phyloP scores from a whole-genome alignment of 2,329 filamentous ascomycete genomes.

The Xylariaceae sp. region DNA sequence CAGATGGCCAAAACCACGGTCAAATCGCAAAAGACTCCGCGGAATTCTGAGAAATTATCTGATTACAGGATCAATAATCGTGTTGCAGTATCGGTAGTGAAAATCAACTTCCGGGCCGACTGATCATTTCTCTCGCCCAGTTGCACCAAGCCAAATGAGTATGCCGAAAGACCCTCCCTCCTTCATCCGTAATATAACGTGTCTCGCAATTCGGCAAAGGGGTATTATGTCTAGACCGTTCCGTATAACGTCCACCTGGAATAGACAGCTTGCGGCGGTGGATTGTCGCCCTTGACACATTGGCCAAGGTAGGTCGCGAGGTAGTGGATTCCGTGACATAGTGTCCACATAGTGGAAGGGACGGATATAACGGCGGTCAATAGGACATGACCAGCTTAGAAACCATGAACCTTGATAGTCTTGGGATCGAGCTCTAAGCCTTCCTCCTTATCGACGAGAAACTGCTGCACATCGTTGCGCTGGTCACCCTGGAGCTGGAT shows the following conservation, averaged over 20 bases:
- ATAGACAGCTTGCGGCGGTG: constrained; percentile 24
- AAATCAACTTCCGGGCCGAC: constrained; percentile 21
- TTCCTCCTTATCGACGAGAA: constrained; percentile 92
- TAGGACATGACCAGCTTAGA: constrained; percentile 44
- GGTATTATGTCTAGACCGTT: constrained; percentile 34
- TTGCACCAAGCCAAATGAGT: constrained; percentile 17
- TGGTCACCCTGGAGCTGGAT: constrained; percentile 99
- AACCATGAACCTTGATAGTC: constrained; percentile 83
- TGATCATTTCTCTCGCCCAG: constrained; percentile 19
- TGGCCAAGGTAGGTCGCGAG: constrained; percentile 11
- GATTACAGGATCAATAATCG: constrained; percentile 23
- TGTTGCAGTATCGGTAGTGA: constrained; percentile 27
- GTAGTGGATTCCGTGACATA: constrained; percentile 21
- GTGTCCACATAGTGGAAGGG: constrained; percentile 20
- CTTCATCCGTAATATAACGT: constrained; percentile 16
- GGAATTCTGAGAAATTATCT: constrained; percentile 13
- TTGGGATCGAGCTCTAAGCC: constrained; percentile 91
- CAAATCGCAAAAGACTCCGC: not conserved
- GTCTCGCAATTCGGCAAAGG: constrained; percentile 21
- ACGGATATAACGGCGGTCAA: constrained; percentile 23
- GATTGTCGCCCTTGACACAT: constrained; percentile 12
- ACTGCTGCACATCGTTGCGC: constrained; percentile 97
- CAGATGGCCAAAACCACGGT: not conserved
- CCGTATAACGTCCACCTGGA: constrained; percentile 29
- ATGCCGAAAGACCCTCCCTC: constrained; percentile 6